Base-by-base conservation (phyloP, 192 early-diverging fungal genomes). In the Entomortierella beljakovae region DNA sequence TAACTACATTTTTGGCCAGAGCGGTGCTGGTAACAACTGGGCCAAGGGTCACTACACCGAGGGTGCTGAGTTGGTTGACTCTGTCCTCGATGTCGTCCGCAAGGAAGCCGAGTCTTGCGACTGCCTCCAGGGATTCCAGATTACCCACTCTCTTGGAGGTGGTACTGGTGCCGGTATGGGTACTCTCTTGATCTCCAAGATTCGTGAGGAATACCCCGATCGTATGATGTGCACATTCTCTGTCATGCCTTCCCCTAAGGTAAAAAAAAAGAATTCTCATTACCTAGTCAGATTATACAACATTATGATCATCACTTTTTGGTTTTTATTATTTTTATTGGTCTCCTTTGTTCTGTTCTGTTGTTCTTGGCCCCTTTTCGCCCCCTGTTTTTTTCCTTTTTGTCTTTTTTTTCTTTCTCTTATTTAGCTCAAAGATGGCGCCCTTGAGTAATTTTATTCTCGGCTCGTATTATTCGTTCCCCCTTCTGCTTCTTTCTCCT, bases 11-110 rank as follows among this genome's bases (percentile, higher is more conserved):
- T 91, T 92, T 83, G 98, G 93, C 20, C 94, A 97, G 84, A 94
- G 89, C 64, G 98, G 98, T 70, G 98, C 98, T 55, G 98, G 98
- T 71, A 99, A 99, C 92, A 96, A 96, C 85, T 99, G 98, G 98
- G 98, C 98, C 64, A 98, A 97, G 85, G 98, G 98, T 70, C 94
- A 96, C 85, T 99, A 99, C 87, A 99, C 98, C 34, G 98, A 99
- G 88, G 98, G 98, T 82, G 97, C 98, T 38, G 98, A 99, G 89
- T 87, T 99, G 20, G 94, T 98, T 40, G 98, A 99, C 83, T 88
- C 88, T 48, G 93, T 99, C 53, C 87, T 99, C 63, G 98, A 99
- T 60, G 93, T 98, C 50, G 92, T 98, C 35, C 94, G 97, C 63
- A 96, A 96, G 83, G 97, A 99, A 85, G 96, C 96, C 50, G 98